Base-by-base conservation (phyloP, 257 asterid species). In the Solanum virginianum region DNA sequence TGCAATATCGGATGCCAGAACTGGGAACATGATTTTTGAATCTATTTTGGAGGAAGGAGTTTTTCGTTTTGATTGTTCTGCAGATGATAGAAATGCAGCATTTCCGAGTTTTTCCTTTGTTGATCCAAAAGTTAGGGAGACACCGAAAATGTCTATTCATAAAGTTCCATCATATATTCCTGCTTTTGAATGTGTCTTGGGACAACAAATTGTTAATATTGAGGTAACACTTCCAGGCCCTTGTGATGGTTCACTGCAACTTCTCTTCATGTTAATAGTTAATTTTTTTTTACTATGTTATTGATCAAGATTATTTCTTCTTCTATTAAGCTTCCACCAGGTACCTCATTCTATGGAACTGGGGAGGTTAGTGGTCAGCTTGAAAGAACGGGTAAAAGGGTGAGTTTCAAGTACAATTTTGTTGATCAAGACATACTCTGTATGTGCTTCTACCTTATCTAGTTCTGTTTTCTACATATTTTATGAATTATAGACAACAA, bases 331-430 rank as follows among this genome's bases (percentile, higher is more conserved):
- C 91, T 97, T 88, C 99, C 97, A 26, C 84, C 87, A 5, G 95
- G 92, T 88, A 95, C 98, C 86, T 93, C 98, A 26, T 92, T 96
- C 90, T 96, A 95, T 74, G 98, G 99, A 84, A 95, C 99, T 39
- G 99, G 99, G 91, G 99, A 96, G 90, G 98, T 91, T 75, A 90
- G 95, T 87, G 97, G 97, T 70, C 92, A 91, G 85, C 94, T 93
- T 59, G 99, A 96, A 87, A 89, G 99, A 71, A 95, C 99, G 0
- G 98, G 99, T 85, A 96, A 94, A 92, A 93, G 97, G 94, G 99
- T 95, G 86, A 87, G 92, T 87, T 15, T 24, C 62, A 68, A 26
- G 18, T 49, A 56, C 63, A 75, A 22, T 75, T 14, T 4, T 71
- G n/a, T 43, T 71, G 53, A 70, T 11, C 2, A 68, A 10, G 60